A percentile compares a stretch with the other conserved stretches of the same genome.
Conservation (phyloP, 306 rosid species). For the Oxytropis ochrocephala region DNA sequence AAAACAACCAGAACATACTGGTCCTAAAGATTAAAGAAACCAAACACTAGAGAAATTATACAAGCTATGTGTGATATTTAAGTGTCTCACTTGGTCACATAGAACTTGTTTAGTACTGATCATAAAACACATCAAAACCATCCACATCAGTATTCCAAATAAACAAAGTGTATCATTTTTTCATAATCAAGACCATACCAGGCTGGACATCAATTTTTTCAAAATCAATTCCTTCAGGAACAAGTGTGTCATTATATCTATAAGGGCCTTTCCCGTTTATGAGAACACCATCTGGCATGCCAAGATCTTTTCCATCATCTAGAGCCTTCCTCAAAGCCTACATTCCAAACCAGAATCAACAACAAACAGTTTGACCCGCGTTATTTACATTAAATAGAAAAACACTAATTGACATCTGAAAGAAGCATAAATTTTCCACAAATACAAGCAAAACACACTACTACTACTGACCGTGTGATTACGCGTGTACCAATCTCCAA, state of each 20-base stretch:
- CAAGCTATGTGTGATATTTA: not conserved
- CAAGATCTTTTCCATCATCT: slow-evolving; percentile 86
- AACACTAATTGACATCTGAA: not conserved
- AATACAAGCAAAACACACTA: slow-evolving; percentile 18
- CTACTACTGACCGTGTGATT: slow-evolving; percentile 67
- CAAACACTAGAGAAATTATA: not conserved
- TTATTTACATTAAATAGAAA: not conserved
- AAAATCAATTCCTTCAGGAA: slow-evolving; percentile 69
- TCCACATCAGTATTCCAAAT: not conserved
- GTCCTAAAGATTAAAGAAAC: not conserved
- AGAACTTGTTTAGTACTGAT: not conserved
- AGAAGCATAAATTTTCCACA: not conserved
- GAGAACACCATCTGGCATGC: slow-evolving; percentile 94
- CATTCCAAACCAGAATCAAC: slow-evolving; percentile 27
- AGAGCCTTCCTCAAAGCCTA: slow-evolving; percentile 79
- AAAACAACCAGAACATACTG: not conserved
- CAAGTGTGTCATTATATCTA: slow-evolving; percentile 76
- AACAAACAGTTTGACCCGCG: not conserved
- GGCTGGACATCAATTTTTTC: slow-evolving; percentile 74
- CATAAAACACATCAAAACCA: not conserved
- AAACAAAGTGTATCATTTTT: no score
- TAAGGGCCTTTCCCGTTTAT: slow-evolving; percentile 97
- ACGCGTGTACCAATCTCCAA: slow-evolving; percentile 88
- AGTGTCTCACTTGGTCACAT: not conserved
- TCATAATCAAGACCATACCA: no score